phyloP scores from a whole-genome alignment of 2,329 filamentous ascomycete species.

The Penicillium verrucosum region DNA sequence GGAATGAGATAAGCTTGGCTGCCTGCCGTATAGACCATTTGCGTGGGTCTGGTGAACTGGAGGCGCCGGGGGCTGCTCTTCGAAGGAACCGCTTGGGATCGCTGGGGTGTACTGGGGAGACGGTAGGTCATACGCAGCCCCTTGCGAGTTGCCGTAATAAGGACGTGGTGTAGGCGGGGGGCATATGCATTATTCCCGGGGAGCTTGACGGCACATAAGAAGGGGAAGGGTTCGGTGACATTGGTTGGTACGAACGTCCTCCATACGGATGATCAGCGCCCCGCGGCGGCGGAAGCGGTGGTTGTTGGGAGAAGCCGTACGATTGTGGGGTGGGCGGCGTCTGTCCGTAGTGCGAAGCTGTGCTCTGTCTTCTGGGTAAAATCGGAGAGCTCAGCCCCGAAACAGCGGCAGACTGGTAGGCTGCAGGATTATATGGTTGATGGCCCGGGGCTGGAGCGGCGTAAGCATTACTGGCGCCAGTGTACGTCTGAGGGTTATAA shows the following conservation, averaged over 20 bases:
- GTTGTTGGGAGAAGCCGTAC: slow-evolving; percentile 32
- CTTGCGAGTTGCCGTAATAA: slow-evolving; percentile 24
- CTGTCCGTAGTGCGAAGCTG: slow-evolving; percentile 27
- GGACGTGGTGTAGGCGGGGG: slow-evolving; percentile 20
- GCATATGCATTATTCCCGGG: slow-evolving; percentile 14
- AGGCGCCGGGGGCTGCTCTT: slow-evolving; percentile 36
- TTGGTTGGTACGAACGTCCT: slow-evolving; percentile 33
- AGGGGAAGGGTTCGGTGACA: slow-evolving; percentile 20
- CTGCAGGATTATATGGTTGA: slow-evolving; percentile 51
- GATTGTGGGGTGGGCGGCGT: slow-evolving; percentile 32
- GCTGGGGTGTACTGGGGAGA: slow-evolving; percentile 24
- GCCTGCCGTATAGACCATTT: slow-evolving; percentile 27
- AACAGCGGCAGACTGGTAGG: slow-evolving; percentile 43
- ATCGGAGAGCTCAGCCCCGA: slow-evolving; percentile 31
- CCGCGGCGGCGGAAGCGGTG: slow-evolving; percentile 41
- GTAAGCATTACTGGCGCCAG: slow-evolving; percentile 26
- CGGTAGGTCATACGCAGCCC: slow-evolving; percentile 24
- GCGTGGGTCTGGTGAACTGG: slow-evolving; percentile 30
- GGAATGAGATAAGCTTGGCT: slow-evolving; percentile 29
- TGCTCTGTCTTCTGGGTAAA: slow-evolving; percentile 33
- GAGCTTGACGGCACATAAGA: slow-evolving; percentile 27
- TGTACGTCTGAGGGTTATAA: slow-evolving; percentile 70
- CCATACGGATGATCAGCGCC: slow-evolving; percentile 39
- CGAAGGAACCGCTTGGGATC: slow-evolving; percentile 14
- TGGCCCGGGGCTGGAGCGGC: slow-evolving; percentile 28